Percentiles rank a stretch among this genome's conserved stretches.
Conservation (phyloP, 1,139 yeast species). For the Kluyveromyces sp. region DNA sequence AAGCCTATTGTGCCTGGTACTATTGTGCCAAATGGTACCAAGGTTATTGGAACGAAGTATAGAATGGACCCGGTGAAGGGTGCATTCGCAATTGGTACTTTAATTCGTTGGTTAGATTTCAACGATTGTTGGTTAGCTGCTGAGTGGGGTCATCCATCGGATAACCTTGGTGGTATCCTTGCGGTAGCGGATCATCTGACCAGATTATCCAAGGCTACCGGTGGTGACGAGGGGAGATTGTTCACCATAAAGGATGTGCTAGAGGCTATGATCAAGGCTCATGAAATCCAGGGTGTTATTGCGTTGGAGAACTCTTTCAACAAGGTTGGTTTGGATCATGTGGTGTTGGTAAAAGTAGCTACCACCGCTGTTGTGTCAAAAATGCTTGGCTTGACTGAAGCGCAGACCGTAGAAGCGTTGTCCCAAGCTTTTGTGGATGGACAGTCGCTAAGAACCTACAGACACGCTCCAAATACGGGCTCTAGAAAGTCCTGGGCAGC, state of each 20-base stretch:
- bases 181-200: conserved; percentile 53
- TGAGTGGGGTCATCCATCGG: conserved; percentile 62
- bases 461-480: conserved; percentile 58
- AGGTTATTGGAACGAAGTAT: conserved; percentile 44
- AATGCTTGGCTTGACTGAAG: conserved; percentile 41
- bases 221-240: conserved; percentile 33
- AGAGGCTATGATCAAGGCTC: conserved; percentile 52
- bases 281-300: conserved; percentile 51
- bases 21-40: conserved; percentile 45
- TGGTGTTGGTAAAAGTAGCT: conserved; percentile 51
- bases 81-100: conserved; percentile 49
- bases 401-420: conserved; percentile 47
- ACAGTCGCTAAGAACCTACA: conserved; percentile 48
- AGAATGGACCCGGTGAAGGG: conserved; percentile 49
- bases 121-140: conserved; percentile 61
- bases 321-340: conserved; percentile 54
- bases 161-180: conserved; percentile 49
- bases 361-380: conserved; percentile 52
- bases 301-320: conserved; percentile 54
- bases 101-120: conserved; percentile 52
- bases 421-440: conserved; percentile 58
- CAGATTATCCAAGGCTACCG: conserved; percentile 38
- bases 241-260: conserved; percentile 44
- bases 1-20: conserved; percentile 53
- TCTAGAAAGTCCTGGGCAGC: conserved; percentile 62